Conservation (phyloP, 108 stramenopile species). For the Phaeodactylum tricornutum region DNA sequence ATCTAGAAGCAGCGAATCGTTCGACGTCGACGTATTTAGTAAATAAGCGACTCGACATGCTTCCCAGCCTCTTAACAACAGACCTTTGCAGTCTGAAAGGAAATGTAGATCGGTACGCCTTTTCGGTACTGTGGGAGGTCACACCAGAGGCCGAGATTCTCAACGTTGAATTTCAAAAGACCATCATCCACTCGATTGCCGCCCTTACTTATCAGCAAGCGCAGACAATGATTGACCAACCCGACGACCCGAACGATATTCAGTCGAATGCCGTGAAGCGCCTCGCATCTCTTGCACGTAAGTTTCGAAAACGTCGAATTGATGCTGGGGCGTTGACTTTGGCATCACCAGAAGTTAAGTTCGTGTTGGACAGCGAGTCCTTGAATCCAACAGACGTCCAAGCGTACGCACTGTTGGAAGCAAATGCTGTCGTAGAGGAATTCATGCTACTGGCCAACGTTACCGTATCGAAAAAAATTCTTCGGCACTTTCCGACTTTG, state of each 20-base stretch:
- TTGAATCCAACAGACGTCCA: slow-evolving; percentile 97
- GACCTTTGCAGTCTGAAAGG: slow-evolving; percentile 92
- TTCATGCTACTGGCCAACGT: slow-evolving; percentile 99
- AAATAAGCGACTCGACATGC: slow-evolving; percentile 96
- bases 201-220: slow-evolving; percentile 97
- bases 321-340: slow-evolving; percentile 95
- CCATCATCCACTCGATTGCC: slow-evolving; percentile 91
- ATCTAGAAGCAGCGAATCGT: slow-evolving; percentile 91
- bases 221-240: slow-evolving; percentile 85
- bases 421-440: slow-evolving; percentile 94
- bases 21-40: slow-evolving; percentile 97
- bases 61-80: slow-evolving; percentile 90
- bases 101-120: slow-evolving; percentile 90
- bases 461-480: slow-evolving; percentile 91
- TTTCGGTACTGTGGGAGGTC: slow-evolving; percentile 88
- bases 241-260: slow-evolving; percentile 55
- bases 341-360: slow-evolving; percentile 96
- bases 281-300: slow-evolving; percentile 74
- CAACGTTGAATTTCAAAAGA: slow-evolving; percentile 86
- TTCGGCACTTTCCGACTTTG: slow-evolving; percentile 83
- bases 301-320: slow-evolving; percentile 78
- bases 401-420: slow-evolving; percentile 82
- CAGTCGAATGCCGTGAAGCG: slow-evolving; percentile 80
- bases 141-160: slow-evolving; percentile 79
- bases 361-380: slow-evolving; percentile 93